Conservation (phyloP, 1,139 yeast species). For the Debaryomycetaceae sp. region DNA sequence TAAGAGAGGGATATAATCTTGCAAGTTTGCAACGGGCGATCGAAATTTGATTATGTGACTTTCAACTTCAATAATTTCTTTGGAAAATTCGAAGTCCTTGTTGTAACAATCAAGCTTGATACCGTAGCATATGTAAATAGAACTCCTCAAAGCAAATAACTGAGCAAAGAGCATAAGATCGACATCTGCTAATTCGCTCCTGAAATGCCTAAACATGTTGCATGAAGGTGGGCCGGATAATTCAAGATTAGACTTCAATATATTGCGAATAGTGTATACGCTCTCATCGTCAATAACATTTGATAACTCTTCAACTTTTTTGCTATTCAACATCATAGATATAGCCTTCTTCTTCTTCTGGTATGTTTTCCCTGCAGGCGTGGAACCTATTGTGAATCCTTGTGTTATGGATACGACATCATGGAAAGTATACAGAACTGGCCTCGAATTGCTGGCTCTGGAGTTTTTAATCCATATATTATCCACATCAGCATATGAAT, state of each 20-base stretch:
- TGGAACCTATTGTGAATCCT: conserved; percentile 72
- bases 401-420: conserved; percentile 58
- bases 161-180: conserved; percentile 45
- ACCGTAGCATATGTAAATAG: conserved; percentile 62
- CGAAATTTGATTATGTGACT: conserved; percentile 59
- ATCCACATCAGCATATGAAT: conserved; percentile 53
- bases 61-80: conserved; percentile 62
- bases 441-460: conserved; percentile 62
- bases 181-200: conserved; percentile 26
- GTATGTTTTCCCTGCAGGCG: conserved; percentile 61
- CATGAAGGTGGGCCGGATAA: conserved; percentile 21
- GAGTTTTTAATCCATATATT: conserved; percentile 55
- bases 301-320: conserved; percentile 27
- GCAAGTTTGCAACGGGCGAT: conserved; percentile 58
- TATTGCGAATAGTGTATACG: conserved; percentile 20
- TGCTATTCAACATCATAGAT: conserved; percentile 46
- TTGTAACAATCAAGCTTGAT: conserved; percentile 44
- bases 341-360: conserved; percentile 53
- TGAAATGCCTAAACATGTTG: conserved; percentile 12
- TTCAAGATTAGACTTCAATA: conserved; percentile 21
- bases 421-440: conserved; percentile 67
- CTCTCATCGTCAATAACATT: conserved; percentile 46
- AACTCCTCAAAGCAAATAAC: conserved; percentile 54
- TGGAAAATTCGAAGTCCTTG: conserved; percentile 37
- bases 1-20: conserved; percentile 59